Base-by-base conservation (phyloP, 352 stramenopile species). In the Phytophthora tubulina region DNA sequence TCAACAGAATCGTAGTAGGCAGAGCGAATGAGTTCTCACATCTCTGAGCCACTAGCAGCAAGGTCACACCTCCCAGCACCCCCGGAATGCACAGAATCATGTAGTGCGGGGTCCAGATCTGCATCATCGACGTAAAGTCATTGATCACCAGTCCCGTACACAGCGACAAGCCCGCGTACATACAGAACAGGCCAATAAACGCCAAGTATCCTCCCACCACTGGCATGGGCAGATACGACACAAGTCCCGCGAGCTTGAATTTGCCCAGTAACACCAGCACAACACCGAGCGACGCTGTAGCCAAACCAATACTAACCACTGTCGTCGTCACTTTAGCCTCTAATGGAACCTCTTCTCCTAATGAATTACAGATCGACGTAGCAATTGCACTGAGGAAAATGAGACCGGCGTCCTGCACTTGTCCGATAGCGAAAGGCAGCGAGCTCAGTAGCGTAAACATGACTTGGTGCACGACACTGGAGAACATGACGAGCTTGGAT, bases 171-270 rank as follows among this genome's bases (percentile, higher is more conserved):
- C 95, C 96, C 0, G 95, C 96, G 69, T 98, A 94, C 21, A 98
- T 50, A 78, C 94, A 98, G 70, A 99, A 99, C 42, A 98, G 95
- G 5, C 98, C 97, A 68, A 99, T 99, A 76, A 97, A 99, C 6
- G 97, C 97, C 42, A 99, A 78, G 82, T 99, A 99, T 32, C 98
- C 98, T 31, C 96, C 97, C 35, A 99, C 87, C 1, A 99, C 98
- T 14, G 93, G 96, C 75, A 98, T 98, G 1, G 98, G 98, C 45
- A 99, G 78, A 70, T 99, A 97, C 67, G 98, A 98, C 39, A 99
- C 97, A 38, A 99, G 90, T 3, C 88, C 89, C 3, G 97, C 98
- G 32, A 99, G 86, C 72, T 93, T 92, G 48, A 99, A 93, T 63
- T 90, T 93, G 2, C 97, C 97, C 57, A 99, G 89, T 14, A 98